Percentiles rank a stretch among this genome's conserved stretches.
phyloP scores from a whole-genome alignment of 345 rosid species.

The Syzygium aromaticum region DNA sequence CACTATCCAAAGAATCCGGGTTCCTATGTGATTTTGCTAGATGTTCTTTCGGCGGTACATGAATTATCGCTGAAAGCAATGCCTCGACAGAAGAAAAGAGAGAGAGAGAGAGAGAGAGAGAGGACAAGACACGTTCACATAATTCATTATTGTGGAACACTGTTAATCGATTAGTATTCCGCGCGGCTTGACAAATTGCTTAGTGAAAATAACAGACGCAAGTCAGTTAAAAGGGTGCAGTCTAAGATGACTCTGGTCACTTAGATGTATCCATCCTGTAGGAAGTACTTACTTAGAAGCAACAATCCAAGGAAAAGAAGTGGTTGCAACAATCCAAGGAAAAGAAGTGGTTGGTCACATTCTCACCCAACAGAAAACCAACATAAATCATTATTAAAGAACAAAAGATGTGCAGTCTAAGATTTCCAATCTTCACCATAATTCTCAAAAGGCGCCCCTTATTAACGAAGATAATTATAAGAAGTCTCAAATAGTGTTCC shows the following conservation, averaged over 20 bases:
- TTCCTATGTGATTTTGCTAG: neutral
- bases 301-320: neutral
- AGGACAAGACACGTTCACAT: neutral
- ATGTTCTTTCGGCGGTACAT: neutral
- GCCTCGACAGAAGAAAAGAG: neutral
- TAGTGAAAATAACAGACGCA: neutral
- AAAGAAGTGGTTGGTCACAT: neutral
- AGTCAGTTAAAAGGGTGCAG: neutral
- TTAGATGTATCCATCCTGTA: neutral
- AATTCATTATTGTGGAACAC: neutral
- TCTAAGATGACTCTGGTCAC: neutral
- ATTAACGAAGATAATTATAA: neutral
- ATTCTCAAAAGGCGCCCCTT: constrained; percentile 1
- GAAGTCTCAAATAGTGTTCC: constrained; percentile 13
- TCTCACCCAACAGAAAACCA: neutral
- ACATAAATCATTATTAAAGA: neutral
- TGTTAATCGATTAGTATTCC: neutral
- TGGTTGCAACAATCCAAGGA: neutral
- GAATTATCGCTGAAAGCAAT: neutral
- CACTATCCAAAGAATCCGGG: neutral
- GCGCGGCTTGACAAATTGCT: neutral
- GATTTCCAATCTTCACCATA: neutral
- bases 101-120: neutral
- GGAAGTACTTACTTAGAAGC: neutral
- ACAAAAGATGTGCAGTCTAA: neutral